Percentiles rank a stretch among this genome's conserved stretches.
phyloP scores from a whole-genome alignment of 1,284 basidiomycete species.

The Agaricales sp. region DNA sequence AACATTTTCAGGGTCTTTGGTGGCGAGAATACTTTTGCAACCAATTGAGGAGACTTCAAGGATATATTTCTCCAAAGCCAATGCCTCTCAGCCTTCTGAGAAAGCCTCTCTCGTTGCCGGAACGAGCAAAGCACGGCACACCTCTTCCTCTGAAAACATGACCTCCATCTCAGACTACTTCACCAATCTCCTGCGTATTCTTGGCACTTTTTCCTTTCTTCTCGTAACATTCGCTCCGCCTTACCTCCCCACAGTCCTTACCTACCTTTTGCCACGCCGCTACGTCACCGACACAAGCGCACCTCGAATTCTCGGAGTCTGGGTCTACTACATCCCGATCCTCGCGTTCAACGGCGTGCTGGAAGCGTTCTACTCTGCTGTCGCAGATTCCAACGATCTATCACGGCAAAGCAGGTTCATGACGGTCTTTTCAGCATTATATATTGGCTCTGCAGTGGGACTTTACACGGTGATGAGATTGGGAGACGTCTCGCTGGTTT shows the following conservation, averaged over 20 bases:
- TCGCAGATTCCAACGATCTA: slow-evolving; percentile 55
- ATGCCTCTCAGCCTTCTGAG: too few species aligned
- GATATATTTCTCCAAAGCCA: slow-evolving; percentile 51
- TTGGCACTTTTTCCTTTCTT: slow-evolving; percentile 61
- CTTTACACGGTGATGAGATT: slow-evolving; percentile 36
- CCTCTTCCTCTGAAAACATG: slow-evolving; percentile 16
- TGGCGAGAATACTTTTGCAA: slow-evolving; percentile 87
- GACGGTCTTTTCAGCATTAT: slow-evolving; percentile 52
- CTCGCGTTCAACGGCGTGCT: slow-evolving; percentile 83
- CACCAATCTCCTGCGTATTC: slow-evolving; percentile 52
- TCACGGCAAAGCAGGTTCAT: slow-evolving; percentile 63
- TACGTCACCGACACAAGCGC: slow-evolving; percentile 70
- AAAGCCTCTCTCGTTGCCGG: slow-evolving; percentile 16
- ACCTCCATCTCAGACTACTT: background rate
- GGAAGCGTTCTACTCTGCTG: slow-evolving; percentile 82
- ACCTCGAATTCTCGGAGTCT: slow-evolving; percentile 63
- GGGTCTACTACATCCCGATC: slow-evolving; percentile 80
- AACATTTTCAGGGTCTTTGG: slow-evolving; percentile 60
- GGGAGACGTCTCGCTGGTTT: slow-evolving; percentile 66
- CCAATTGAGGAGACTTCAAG: slow-evolving; percentile 87
- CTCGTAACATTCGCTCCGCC: slow-evolving; percentile 66
- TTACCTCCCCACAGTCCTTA: slow-evolving; percentile 61
- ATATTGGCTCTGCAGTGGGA: slow-evolving; percentile 41
- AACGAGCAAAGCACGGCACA: too few species aligned
- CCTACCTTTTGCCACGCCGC: slow-evolving; percentile 61